Conservation (phyloP, 1,284 basidiomycete species). For the Sanghuangporus sanghuang region DNA sequence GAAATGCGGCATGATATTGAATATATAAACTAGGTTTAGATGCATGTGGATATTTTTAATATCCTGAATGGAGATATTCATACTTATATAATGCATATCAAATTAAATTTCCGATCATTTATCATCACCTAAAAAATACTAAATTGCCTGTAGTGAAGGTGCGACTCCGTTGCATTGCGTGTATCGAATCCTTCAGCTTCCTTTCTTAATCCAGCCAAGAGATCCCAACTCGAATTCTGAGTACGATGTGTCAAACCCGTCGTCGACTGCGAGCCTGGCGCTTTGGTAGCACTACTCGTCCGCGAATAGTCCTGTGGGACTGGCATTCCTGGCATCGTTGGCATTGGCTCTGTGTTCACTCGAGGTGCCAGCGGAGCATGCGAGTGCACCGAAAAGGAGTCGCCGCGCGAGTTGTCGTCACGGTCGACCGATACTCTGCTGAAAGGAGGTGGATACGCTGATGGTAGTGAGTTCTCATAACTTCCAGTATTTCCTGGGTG, state of each 20-base stretch:
- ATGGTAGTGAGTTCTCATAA: neutral
- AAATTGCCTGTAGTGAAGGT: too few relatives aligned
- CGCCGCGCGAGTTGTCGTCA: slow-evolving; percentile 7
- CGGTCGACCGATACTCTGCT: neutral
- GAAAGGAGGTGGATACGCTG: neutral
- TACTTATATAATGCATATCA: too few relatives aligned
- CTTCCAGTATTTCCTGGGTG: neutral
- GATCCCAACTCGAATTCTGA: slow-evolving; percentile 42
- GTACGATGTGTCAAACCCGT: slow-evolving; percentile 7
- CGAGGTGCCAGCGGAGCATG: slow-evolving; percentile 8
- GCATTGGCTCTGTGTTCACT: neutral
- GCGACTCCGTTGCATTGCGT: slow-evolving; percentile 46
- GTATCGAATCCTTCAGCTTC: slow-evolving; percentile 57
- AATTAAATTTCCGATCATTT: too few relatives aligned
- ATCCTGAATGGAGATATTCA: too few relatives aligned
- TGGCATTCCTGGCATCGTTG: slow-evolving; percentile 6
- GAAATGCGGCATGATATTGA: too few relatives aligned
- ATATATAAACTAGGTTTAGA: too few relatives aligned
- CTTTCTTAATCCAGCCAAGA: slow-evolving; percentile 47
- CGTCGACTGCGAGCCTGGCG: neutral
- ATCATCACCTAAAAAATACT: too few relatives aligned
- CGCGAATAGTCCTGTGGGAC: neutral
- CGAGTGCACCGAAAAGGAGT: slow-evolving; percentile 17
- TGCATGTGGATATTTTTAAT: too few relatives aligned
- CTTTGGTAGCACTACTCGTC: neutral